Percentiles rank a stretch among this genome's conserved stretches.
phyloP scores from a whole-genome alignment of 2,329 filamentous ascomycete species.

The Trichophyton simii region DNA sequence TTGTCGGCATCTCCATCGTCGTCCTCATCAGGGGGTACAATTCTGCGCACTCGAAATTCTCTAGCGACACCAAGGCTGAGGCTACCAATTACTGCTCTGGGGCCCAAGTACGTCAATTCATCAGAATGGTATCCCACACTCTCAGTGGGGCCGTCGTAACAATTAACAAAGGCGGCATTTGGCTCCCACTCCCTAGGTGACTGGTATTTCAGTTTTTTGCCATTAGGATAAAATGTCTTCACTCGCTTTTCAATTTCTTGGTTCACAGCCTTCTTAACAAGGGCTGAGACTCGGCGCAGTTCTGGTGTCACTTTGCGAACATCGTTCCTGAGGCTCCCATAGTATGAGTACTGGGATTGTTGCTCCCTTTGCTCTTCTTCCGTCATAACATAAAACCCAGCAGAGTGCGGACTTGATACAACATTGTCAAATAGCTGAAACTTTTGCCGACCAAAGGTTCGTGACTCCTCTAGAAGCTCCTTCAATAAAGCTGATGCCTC shows the following conservation, averaged over 20 bases:
- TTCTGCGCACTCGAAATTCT: slow-evolving; percentile 75
- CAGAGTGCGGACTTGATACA: slow-evolving; percentile 73
- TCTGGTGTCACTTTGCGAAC: slow-evolving; percentile 64
- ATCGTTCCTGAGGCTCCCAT: slow-evolving; percentile 62
- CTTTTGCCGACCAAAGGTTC: slow-evolving; percentile 55
- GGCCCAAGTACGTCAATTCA: slow-evolving; percentile 84
- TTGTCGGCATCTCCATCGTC: slow-evolving; percentile 17
- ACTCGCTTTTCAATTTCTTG: slow-evolving; percentile 61
- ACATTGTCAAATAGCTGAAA: slow-evolving; percentile 85
- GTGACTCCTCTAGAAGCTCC: slow-evolving; percentile 63
- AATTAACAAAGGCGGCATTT: slow-evolving; percentile 90
- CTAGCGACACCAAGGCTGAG: slow-evolving; percentile 83
- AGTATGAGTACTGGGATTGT: slow-evolving; percentile 73
- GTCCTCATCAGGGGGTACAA: slow-evolving; percentile 50
- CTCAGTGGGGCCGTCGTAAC: slow-evolving; percentile 69
- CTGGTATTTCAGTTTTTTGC: slow-evolving; percentile 66
- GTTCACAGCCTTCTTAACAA: slow-evolving; percentile 67
- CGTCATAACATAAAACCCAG: slow-evolving; percentile 69
- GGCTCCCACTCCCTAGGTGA: slow-evolving; percentile 61
- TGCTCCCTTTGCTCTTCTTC: slow-evolving; percentile 56
- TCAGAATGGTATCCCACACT: slow-evolving; percentile 88
- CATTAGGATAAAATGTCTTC: slow-evolving; percentile 50
- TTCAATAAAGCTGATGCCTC: slow-evolving; percentile 60
- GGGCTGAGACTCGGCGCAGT: slow-evolving; percentile 55
- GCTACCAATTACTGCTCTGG: slow-evolving; percentile 76